A percentile compares a stretch with the other conserved stretches of the same genome.
These are phyloP conservation scores for Penicillium fuscoglaucum DNA, from an alignment of 2,329 filamentous ascomycete genomes.

Conservation along the genomic window DNA sequence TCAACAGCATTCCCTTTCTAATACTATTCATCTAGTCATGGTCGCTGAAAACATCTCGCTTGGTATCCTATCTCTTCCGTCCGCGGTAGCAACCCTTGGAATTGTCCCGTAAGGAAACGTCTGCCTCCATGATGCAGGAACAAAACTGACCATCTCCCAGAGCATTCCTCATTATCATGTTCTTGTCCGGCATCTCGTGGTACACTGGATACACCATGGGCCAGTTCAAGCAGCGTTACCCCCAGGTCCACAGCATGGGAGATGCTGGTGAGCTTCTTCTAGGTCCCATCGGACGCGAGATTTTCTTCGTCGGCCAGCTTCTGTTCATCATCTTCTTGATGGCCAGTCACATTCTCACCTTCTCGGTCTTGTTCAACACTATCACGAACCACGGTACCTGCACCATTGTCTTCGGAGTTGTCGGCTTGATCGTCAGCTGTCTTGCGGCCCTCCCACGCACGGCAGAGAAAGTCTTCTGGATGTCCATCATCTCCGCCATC, in stretches of 20 bases:
- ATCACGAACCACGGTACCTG: constrained; percentile 61
- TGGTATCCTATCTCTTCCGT: constrained; percentile 56
- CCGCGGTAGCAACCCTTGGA: constrained; percentile 54
- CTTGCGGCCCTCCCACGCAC: constrained; percentile 61
- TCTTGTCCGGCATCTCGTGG: constrained; percentile 54
- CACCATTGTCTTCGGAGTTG: constrained; percentile 60
- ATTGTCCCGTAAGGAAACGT: constrained; percentile 48
- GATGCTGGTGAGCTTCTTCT: constrained; percentile 64
- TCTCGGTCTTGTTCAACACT: constrained; percentile 65
- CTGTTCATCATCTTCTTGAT: constrained; percentile 67
- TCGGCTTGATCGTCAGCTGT: constrained; percentile 59
- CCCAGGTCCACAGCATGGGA: constrained; percentile 63
- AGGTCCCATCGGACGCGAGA: constrained; percentile 59
- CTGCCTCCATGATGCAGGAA: not conserved
- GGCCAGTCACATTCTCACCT: constrained; percentile 67
- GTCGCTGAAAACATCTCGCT: constrained; percentile 59
- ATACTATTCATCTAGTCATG: constrained; percentile 44
- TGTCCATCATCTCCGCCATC: constrained; percentile 62
- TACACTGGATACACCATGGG: constrained; percentile 61
- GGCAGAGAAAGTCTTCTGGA: constrained; percentile 58
- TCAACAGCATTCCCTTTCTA: not conserved
- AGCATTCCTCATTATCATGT: constrained; percentile 52
- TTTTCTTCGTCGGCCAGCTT: constrained; percentile 61
- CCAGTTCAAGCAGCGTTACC: constrained; percentile 56
- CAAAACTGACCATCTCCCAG: constrained; percentile 9